Base-by-base conservation (phyloP, 257 asterid genomes). In the Salvia rosmarinus region DNA sequence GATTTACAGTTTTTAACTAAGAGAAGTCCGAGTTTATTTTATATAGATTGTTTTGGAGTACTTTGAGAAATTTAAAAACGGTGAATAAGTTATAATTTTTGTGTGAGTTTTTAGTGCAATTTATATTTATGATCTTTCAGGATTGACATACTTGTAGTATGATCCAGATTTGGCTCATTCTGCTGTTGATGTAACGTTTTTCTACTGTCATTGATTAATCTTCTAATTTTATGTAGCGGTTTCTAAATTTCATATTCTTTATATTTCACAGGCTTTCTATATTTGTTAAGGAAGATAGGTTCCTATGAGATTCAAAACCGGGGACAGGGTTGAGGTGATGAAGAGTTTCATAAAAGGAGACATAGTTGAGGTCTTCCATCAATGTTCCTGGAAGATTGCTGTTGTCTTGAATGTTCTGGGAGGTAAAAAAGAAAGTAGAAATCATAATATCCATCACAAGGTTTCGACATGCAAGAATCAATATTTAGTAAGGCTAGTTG, bases 251-350 rank as follows among this genome's bases (percentile, higher is more conserved):
- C 6, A 8, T 51, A 63, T 75, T 77, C 55, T 54, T 54, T 68
- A 28, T 61, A 12, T 72, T 5, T 79, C 30, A 7, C 95, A 89
- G 95, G 74, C 3, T 67, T 64, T 75, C 64, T 44, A 68, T 58
- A 79, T 78, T 20, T 46, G 63, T 70, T 40, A 25, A 67, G 58
- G 58, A 46, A 68, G 54, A 23, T 57, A 50, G 43, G 20, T 66
- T 47, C 64, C 23, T 11, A 87, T 89, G 96, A 87, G 86, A 80
- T 82, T 87, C 77, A 91, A 73, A 77, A 72, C 60, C 44, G 91
- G 96, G 44, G 90, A 83, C 44, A 78, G 54, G 70, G 95, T 91
- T 64, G 97, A 89, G 90, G 87, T 89, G 32, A 79, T 87, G 92
- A 78, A 83, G 65, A 72, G 68, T 78, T 89, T 75, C 74, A 14